These are phyloP conservation scores for Lantana camara DNA, from an alignment of 257 asterid genomes.

Conservation along the genomic window DNA sequence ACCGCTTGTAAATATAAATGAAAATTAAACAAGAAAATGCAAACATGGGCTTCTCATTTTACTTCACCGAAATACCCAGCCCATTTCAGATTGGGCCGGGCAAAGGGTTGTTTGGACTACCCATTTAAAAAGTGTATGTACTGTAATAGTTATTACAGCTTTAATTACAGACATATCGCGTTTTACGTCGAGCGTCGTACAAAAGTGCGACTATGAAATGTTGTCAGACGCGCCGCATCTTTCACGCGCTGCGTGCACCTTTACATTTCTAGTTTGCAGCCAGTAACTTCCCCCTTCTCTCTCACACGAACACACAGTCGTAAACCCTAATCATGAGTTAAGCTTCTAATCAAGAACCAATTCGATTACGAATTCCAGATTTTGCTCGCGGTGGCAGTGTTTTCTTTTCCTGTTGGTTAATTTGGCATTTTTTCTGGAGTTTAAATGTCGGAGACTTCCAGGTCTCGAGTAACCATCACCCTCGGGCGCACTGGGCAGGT, in stretches of 20 bases:
- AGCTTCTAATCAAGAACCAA: not conserved
- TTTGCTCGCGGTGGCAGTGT: not conserved
- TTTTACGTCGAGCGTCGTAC: not conserved
- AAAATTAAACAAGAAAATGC: too few relatives aligned
- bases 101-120: not conserved
- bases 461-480: conserved; percentile 84
- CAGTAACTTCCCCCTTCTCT: conserved; percentile 2
- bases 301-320: conserved; percentile 8
- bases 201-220: not conserved
- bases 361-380: conserved; percentile 21
- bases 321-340: conserved; percentile 34
- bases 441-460: conserved; percentile 69
- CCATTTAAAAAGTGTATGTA: not conserved
- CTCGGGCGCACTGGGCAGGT: conserved; percentile 92
- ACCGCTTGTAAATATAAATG: too few relatives aligned
- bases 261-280: conserved; percentile 12
- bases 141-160: not conserved
- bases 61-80: too few relatives aligned
- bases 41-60: too few relatives aligned
- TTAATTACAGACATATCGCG: not conserved
- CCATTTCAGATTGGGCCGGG: not conserved
- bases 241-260: conserved; percentile 29
- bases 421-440: conserved; percentile 29
- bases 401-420: conserved; percentile 20
- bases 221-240: conserved; percentile 25